Percentiles rank a stretch among this genome's conserved stretches.
These are phyloP conservation scores for Pseudognaphalium luteoalbum DNA, from an alignment of 129 eudicot species.

Conservation along the genomic window DNA sequence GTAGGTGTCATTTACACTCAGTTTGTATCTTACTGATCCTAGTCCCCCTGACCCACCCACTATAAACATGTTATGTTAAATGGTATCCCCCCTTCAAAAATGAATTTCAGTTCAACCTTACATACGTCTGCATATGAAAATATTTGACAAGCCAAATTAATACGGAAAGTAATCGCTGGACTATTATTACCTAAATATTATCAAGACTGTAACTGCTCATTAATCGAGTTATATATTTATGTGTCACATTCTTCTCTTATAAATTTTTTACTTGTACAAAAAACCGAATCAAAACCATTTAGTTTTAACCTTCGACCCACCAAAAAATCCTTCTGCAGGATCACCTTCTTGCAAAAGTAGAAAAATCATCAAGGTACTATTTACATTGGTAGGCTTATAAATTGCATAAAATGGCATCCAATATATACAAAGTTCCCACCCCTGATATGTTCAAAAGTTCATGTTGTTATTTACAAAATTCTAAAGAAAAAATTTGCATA, in stretches of 20 bases:
- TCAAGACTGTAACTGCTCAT: background rate
- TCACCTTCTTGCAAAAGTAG: background rate
- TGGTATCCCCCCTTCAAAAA: too few species aligned
- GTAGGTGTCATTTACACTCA: background rate
- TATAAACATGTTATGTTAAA: background rate
- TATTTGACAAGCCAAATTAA: background rate
- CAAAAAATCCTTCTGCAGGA: background rate
- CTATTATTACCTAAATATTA: background rate
- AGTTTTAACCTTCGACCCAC: background rate
- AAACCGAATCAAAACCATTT: background rate
- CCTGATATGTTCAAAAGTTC: background rate
- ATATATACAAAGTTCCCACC: background rate
- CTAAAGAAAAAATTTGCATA: background rate
- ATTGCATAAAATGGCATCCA: slow-evolving; percentile 4
- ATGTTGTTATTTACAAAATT: background rate
- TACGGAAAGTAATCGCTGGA: background rate
- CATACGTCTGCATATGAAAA: background rate
- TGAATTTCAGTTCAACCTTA: background rate
- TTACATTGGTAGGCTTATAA: background rate
- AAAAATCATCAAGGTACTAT: background rate
- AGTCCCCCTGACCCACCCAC: background rate
- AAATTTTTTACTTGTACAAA: background rate
- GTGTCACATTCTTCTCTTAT: background rate
- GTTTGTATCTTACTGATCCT: slow-evolving; percentile 2
- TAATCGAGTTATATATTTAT: background rate